Conservation (phyloP, 2,329 filamentous ascomycete species). For the Apiospora phragmitis region DNA sequence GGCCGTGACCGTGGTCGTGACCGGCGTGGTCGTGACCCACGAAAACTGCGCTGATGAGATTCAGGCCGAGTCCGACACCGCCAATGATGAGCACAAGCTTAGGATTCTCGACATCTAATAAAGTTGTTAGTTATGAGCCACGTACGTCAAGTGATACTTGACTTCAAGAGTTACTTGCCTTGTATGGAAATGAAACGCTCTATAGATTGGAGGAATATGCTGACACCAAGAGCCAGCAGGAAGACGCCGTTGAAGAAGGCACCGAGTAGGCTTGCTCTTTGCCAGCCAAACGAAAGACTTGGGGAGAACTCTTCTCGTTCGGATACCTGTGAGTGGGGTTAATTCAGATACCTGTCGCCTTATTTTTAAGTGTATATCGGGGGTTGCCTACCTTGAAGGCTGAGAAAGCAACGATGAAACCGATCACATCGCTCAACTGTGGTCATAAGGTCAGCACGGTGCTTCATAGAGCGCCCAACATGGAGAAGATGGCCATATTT, state of each 20-base stretch:
- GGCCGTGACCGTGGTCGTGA: not conserved
- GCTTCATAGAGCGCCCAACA: not conserved
- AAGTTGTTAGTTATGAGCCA: not conserved
- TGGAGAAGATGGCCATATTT: not conserved
- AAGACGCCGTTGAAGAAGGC: constrained; percentile 83
- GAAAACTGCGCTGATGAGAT: constrained; percentile 65
- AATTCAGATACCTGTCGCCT: not conserved
- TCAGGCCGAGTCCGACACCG: constrained; percentile 64
- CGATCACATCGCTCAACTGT: constrained; percentile 65
- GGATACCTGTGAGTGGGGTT: constrained; percentile 47
- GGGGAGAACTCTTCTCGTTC: constrained; percentile 57
- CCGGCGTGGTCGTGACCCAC: constrained; percentile 33
- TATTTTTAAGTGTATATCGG: not conserved
- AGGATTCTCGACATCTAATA: constrained; percentile 61
- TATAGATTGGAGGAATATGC: constrained; percentile 71
- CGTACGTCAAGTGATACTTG: not conserved
- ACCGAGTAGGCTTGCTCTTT: constrained; percentile 69
- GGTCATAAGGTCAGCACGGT: constrained; percentile 13
- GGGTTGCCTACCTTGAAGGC: constrained; percentile 56
- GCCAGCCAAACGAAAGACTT: constrained; percentile 72
- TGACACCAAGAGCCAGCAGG: constrained; percentile 69
- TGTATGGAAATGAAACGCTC: constrained; percentile 65
- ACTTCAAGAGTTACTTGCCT: constrained; percentile 36
- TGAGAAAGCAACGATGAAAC: constrained; percentile 65
- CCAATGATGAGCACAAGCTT: constrained; percentile 69